Conservation (phyloP, 164 flowering plant genomes). For the Taxillus chinensis region DNA sequence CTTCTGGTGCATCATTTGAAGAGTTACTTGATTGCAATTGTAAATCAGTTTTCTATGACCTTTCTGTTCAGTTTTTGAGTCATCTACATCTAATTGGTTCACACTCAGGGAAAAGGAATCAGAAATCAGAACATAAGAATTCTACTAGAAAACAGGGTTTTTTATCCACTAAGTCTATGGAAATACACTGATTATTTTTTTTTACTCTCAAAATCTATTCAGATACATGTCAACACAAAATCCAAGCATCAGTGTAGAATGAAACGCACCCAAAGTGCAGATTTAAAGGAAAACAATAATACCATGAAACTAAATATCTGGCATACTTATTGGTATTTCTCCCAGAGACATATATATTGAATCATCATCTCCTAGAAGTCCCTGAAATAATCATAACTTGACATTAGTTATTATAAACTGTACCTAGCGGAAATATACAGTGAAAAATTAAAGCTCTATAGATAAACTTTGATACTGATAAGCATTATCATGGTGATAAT, state of each 20-base stretch:
- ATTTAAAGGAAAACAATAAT: slow-evolving; percentile 20
- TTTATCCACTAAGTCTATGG: too few species aligned
- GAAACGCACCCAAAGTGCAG: not conserved
- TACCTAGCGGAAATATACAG: not conserved
- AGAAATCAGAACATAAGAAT: too few species aligned
- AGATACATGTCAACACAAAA: not conserved
- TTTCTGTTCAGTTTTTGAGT: too few species aligned
- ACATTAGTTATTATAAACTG: not conserved
- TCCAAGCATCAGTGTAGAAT: slow-evolving; percentile 1
- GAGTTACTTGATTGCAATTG: too few species aligned
- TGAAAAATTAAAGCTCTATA: not conserved
- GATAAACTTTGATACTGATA: too few species aligned
- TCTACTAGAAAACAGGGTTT: too few species aligned
- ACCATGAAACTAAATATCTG: slow-evolving; percentile 24
- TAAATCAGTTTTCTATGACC: too few species aligned
- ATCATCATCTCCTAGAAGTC: slow-evolving; percentile 69
- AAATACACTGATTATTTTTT: too few species aligned
- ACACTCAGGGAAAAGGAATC: too few species aligned
- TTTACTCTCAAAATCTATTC: not conserved
- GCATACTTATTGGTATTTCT: slow-evolving; percentile 93
- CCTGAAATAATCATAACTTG: slow-evolving; percentile 38
- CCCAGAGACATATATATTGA: slow-evolving; percentile 79
- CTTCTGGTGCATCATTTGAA: too few species aligned
- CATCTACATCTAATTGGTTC: too few species aligned
- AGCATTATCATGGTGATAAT: too few species aligned